These are phyloP conservation scores for Tylopilus subfusipes DNA, from an alignment of 768 basidiomycete genomes.

Conservation along the genomic window DNA sequence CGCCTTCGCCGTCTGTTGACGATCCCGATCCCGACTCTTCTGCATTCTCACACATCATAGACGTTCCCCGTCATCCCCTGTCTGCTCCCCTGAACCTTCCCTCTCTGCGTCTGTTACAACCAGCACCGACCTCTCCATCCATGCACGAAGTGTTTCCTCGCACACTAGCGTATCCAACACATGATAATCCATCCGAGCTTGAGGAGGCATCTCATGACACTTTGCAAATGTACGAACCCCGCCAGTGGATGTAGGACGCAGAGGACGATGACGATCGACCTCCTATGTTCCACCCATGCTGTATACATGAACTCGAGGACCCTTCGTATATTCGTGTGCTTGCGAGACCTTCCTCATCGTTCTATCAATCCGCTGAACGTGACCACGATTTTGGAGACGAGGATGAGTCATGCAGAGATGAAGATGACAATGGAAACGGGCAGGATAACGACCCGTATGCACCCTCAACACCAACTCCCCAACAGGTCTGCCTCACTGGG, in stretches of 20 bases:
- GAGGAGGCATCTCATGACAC: slow-evolving; percentile 19
- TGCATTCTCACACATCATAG: too few relatives aligned
- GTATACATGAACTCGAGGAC: too few relatives aligned
- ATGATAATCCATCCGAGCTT: slow-evolving; percentile 6
- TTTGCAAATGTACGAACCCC: slow-evolving; percentile 14
- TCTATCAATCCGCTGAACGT: too few relatives aligned
- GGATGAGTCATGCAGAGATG: not conserved
- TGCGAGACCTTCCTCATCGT: slow-evolving; percentile 4
- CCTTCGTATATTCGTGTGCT: slow-evolving; percentile 25
- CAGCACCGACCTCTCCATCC: too few relatives aligned
- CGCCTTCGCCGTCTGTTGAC: not conserved
- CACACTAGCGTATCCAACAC: slow-evolving; percentile 21
- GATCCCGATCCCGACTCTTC: slow-evolving; percentile 6
- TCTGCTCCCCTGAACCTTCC: slow-evolving; percentile 26
- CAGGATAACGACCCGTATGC: slow-evolving; percentile 17
- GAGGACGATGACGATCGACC: slow-evolving; percentile 25
- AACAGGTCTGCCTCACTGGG: slow-evolving; percentile 47
- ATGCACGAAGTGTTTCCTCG: too few relatives aligned
- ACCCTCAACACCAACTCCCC: too few relatives aligned
- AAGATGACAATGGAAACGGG: not conserved
- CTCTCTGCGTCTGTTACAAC: slow-evolving; percentile 35
- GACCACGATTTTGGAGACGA: not conserved
- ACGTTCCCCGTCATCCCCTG: too few relatives aligned
- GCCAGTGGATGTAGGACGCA: slow-evolving; percentile 30
- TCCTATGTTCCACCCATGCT: too few relatives aligned